Conservation (phyloP, 345 rosid genomes). For the Sisymbrium irio region DNA sequence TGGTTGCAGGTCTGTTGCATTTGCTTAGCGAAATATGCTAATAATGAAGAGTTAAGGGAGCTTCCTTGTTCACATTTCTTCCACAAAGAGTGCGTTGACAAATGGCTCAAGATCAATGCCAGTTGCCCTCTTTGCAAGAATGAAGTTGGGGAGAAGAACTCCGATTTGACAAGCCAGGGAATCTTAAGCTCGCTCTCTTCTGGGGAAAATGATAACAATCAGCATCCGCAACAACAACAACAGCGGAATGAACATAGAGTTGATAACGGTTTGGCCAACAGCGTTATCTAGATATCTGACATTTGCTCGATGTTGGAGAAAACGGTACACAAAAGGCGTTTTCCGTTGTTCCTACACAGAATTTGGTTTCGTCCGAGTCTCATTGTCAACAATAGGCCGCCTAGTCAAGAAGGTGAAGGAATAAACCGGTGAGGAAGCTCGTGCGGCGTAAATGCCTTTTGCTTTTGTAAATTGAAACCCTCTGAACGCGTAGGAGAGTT, state of each 20-base stretch:
- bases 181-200: slow-evolving; percentile 40
- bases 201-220: slow-evolving; percentile 30
- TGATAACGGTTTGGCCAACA: slow-evolving; percentile 36
- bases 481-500: slow-evolving; percentile 21
- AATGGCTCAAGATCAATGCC: slow-evolving; percentile 95
- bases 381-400: not conserved
- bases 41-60: slow-evolving; percentile 93
- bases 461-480: slow-evolving; percentile 10
- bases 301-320: slow-evolving; percentile 2
- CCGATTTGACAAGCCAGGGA: slow-evolving; percentile 44
- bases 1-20: slow-evolving; percentile 82
- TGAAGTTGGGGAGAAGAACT: slow-evolving; percentile 60
- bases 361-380: not conserved
- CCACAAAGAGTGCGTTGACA: slow-evolving; percentile 95
- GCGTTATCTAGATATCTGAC: slow-evolving; percentile 28
- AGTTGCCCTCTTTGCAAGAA: slow-evolving; percentile 94
- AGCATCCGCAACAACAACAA: slow-evolving; percentile 30
- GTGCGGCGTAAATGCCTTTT: slow-evolving; percentile 13
- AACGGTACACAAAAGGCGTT: not conserved
- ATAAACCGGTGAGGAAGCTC: slow-evolving; percentile 3
- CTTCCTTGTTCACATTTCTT: slow-evolving; percentile 83
- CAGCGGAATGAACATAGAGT: slow-evolving; percentile 41
- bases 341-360: slow-evolving; percentile 16
- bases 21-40: slow-evolving; percentile 88
- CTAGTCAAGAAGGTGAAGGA: not conserved